phyloP scores from a whole-genome alignment of 2,329 filamentous ascomycete species.

The Colletotrichum tropicale region DNA sequence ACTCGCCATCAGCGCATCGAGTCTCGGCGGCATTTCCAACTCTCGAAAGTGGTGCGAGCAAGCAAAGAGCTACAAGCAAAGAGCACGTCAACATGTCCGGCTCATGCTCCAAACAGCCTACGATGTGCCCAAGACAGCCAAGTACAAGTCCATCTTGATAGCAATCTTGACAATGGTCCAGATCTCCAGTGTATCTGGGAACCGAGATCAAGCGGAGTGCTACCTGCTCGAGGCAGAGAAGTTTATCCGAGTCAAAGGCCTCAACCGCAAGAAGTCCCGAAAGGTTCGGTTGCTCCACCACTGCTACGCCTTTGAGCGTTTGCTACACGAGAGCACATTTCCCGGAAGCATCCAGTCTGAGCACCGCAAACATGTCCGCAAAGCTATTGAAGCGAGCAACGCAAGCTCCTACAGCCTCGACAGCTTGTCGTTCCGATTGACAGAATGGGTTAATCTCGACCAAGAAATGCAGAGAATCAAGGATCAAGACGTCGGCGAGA shows the following conservation, averaged over 20 bases:
- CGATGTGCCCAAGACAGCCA: conserved; percentile 33
- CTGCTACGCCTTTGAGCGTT: conserved; percentile 41
- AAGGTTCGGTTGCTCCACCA: conserved; percentile 46
- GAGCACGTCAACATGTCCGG: conserved; percentile 31
- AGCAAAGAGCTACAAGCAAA: conserved; percentile 28
- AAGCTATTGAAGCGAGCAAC: conserved; percentile 23
- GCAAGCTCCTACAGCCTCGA: conserved; percentile 25
- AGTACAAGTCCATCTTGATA: conserved; percentile 46
- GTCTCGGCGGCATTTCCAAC: conserved; percentile 30
- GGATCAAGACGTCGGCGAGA: conserved; percentile 38
- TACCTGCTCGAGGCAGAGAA: conserved; percentile 44
- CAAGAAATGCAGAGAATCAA: conserved; percentile 35
- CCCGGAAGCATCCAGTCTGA: conserved; percentile 21
- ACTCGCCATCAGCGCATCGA: conserved; percentile 42
- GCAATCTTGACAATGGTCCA: conserved; percentile 44
- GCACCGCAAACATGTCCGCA: conserved; percentile 22
- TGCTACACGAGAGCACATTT: conserved; percentile 43
- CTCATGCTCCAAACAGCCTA: conserved; percentile 35
- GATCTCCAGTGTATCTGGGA: conserved; percentile 36
- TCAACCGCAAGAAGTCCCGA: conserved; percentile 40
- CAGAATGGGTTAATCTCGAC: conserved; percentile 31
- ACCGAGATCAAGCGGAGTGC: conserved; percentile 35
- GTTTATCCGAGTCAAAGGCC: conserved; percentile 39
- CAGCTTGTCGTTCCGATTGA: conserved; percentile 34
- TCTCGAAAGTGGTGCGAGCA: conserved; percentile 34